Evolutionary conservation across 371 early-diverging fungal genomes (phyloP), one percentile per base, ranked within the genome.

Genomic region (Mucor irregularis): DNA sequence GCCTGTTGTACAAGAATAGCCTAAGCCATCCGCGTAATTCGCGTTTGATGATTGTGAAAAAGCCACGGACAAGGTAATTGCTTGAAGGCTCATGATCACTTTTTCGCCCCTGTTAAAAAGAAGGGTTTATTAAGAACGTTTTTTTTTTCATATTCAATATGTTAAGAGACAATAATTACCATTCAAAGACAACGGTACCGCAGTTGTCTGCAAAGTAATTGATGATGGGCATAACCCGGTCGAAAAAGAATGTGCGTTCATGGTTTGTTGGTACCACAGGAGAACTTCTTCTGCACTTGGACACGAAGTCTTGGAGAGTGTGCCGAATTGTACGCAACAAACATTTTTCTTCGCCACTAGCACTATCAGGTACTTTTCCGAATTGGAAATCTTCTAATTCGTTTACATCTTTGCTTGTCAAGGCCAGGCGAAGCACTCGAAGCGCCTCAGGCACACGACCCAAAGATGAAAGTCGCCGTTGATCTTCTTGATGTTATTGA

Each of bases 1-100:
- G 45, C 45, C 53, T 46, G 46, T 37, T 55, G 47, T 55, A 29
- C 39, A 47, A 38, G 48, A 47, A 55, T 55, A 55, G 29, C 48
- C 47, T 47, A 55, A 49, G 49, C 44, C 50, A 49, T 57, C 57
- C 49, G 44, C 50, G 50, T 44, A 57, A 43, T 57, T 49, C 44
- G 44, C 35, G 50, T 44, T 57, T 43, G 57, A 49, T 33, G 11
- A 49, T 43, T 49, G 44, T 57, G 50, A 49, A 49, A 57, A 49
- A n/a, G 44, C 50, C 25, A 57, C 44, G 33, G 50, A 57, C 43
- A 57, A 57, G 35, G 14, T 49, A 49, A 49, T 50, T 49, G 49
- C 50, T 57, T 48, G 57, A 49, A 17, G 49, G 22, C 49, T 49
- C 49, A 33, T 49, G 42, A 56, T 56, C 34, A 56, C 43, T 29